These are phyloP conservation scores for Lachnellula suecica DNA, from an alignment of 2,329 filamentous ascomycete species.

Conservation along the genomic window DNA sequence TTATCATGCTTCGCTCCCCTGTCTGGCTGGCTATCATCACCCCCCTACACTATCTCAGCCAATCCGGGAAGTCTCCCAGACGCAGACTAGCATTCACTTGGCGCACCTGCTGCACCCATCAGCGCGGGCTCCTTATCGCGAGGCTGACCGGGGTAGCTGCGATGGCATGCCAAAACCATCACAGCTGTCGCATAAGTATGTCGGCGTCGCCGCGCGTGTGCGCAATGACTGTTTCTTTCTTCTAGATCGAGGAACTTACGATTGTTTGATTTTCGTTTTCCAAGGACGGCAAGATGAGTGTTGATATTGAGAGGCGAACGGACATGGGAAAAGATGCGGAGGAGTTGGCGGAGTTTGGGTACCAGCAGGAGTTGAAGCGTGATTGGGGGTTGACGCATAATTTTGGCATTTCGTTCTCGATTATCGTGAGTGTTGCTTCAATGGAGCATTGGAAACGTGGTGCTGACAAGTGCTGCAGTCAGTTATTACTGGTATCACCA, in stretches of 20 bases:
- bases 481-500: constrained; percentile 59
- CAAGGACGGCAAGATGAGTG: neutral
- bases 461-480: constrained; percentile 37
- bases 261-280: neutral
- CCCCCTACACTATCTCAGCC: too few species aligned
- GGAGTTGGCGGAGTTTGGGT: constrained; percentile 54
- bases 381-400: constrained; percentile 60
- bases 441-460: neutral
- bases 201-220: constrained; percentile 7
- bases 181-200: constrained; percentile 13
- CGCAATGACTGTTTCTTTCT: neutral
- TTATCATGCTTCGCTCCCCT: too few species aligned
- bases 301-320: constrained; percentile 15
- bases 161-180: constrained; percentile 3
- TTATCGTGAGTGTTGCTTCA: constrained; percentile 46
- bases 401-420: constrained; percentile 61
- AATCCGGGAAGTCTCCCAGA: too few species aligned
- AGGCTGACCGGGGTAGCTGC: constrained; percentile 13
- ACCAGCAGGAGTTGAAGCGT: constrained; percentile 57
- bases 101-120: neutral
- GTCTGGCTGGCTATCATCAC: too few species aligned
- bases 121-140: constrained; percentile 13
- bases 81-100: neutral
- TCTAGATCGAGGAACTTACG: neutral
- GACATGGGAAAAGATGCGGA: constrained; percentile 42